A percentile compares a stretch with the other conserved stretches of the same genome.
Evolutionary conservation across 2,329 filamentous ascomycete genomes (phyloP).

Genomic region (Cercospora zeae-maydis): DNA sequence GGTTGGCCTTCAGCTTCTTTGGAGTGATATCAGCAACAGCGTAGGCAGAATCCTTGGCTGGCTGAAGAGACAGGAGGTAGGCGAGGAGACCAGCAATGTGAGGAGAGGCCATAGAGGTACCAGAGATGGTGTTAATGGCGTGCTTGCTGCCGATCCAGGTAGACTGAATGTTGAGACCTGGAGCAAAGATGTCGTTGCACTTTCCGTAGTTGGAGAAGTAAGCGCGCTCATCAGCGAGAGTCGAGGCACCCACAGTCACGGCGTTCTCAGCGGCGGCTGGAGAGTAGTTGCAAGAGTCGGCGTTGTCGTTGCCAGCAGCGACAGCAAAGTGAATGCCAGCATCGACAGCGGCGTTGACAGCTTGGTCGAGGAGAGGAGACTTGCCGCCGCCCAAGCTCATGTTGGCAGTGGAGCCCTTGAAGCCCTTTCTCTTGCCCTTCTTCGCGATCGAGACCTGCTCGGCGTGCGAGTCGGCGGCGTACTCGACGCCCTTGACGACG

Average conservation of each 20-base stretch:
- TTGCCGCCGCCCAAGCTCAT: conserved; percentile 99
- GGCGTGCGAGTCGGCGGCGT: conserved; percentile 75
- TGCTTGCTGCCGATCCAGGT: conserved; percentile 98
- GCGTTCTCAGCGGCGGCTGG: conserved; percentile 88
- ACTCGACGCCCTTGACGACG: conserved; percentile 97
- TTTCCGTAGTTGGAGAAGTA: conserved; percentile 99
- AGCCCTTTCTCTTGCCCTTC: conserved; percentile 85
- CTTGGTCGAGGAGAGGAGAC: conserved; percentile 82
- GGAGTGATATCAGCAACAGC: conserved; percentile 86
- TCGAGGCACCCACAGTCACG: conserved; percentile 93
- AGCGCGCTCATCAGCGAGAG: conserved; percentile 88
- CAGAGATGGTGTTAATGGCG: conserved; percentile 97
- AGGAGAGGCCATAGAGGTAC: conserved; percentile 98
- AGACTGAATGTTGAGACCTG: conserved; percentile 83
- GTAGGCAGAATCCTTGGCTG: conserved; percentile 82
- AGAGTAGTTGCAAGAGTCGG: conserved; percentile 97
- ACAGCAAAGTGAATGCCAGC: conserved; percentile 96
- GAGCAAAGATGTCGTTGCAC: conserved; percentile 99
- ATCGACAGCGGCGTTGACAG: conserved; percentile 88
- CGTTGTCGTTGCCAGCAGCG: conserved; percentile 97
- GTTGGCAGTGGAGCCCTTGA: conserved; percentile 99
- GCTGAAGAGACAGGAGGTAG: conserved; percentile 97
- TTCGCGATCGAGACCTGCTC: conserved; percentile 75
- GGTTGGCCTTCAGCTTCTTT: conserved; percentile 84
- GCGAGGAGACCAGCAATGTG: conserved; percentile 94